Evolutionary conservation across 2,329 filamentous ascomycete species (phyloP).

Genomic region (Diaporthe citrichinensis): DNA sequence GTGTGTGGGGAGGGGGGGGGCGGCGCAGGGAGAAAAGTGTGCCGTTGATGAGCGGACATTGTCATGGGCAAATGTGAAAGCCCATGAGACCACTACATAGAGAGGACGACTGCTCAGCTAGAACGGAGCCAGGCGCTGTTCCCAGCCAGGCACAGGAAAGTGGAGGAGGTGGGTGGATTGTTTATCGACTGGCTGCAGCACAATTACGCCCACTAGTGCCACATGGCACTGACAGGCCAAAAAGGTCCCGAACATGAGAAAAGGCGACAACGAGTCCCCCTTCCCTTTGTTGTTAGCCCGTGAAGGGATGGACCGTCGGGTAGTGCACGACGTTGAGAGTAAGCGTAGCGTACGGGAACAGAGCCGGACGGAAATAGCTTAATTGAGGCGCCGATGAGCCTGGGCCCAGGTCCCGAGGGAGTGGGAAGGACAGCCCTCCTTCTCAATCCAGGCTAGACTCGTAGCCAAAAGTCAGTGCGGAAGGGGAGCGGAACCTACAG

Average conservation of each 20-base stretch:
- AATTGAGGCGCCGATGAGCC: constrained; percentile 30
- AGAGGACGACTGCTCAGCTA: constrained; percentile 8
- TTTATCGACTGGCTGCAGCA: constrained; percentile 28
- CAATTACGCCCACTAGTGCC: constrained; percentile 2
- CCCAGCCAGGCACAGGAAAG: constrained; percentile 7
- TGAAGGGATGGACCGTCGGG: constrained; percentile 21
- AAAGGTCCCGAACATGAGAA: constrained; percentile 35
- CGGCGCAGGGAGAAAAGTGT: neutral
- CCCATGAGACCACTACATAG: neutral
- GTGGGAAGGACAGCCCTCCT: constrained; percentile 27
- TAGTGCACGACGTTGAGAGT: constrained; percentile 35
- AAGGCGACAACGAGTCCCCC: neutral
- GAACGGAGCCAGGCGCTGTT: constrained; percentile 24
- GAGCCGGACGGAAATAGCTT: constrained; percentile 28
- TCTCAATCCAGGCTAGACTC: constrained; percentile 7
- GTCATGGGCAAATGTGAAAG: no score
- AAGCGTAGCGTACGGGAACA: constrained; percentile 13
- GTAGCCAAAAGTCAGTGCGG: constrained; percentile 30
- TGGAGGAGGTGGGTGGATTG: constrained; percentile 8
- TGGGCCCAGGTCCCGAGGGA: constrained; percentile 32
- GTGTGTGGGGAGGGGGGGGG: neutral
- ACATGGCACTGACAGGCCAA: constrained; percentile 29
- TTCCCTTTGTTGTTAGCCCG: neutral
- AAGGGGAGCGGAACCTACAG: constrained; percentile 27
- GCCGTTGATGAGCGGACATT: neutral